Evolutionary conservation across 257 asterid genomes (phyloP).

Genomic region (Ilex aquifolium): DNA sequence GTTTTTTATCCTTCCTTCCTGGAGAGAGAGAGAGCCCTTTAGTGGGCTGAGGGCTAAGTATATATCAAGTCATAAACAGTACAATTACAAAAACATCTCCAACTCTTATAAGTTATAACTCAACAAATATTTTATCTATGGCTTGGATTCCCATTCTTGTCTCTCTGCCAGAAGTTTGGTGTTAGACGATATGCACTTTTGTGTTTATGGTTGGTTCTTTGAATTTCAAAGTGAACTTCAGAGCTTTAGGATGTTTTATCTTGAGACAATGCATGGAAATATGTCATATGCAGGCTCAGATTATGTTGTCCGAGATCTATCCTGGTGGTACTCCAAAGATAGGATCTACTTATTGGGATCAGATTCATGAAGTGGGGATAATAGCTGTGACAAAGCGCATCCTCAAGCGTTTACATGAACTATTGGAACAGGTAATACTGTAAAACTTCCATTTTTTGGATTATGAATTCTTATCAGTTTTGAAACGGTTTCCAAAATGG

Average conservation of each 20-base stretch:
- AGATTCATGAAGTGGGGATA: constrained; percentile 74
- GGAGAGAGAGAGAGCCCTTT: too few species aligned
- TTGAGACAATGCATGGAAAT: constrained; percentile 15
- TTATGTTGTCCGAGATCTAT: constrained; percentile 89
- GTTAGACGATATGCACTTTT: not conserved
- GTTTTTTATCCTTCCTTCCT: too few species aligned
- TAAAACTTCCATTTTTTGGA: not conserved
- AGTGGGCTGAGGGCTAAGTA: too few species aligned
- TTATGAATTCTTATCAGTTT: not conserved
- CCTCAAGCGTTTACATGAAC: constrained; percentile 67
- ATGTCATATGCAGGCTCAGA: constrained; percentile 67
- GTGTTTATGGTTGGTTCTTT: not conserved
- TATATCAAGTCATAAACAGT: too few species aligned
- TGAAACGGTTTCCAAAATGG: not conserved
- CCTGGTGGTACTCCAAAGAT: constrained; percentile 84
- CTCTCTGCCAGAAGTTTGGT: not conserved
- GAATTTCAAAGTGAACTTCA: constrained; percentile 12
- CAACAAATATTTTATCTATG: too few species aligned
- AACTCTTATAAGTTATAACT: too few species aligned
- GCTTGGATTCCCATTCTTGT: not conserved
- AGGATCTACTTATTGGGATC: constrained; percentile 96
- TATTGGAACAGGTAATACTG: constrained; percentile 72
- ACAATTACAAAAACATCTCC: too few species aligned
- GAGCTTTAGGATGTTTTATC: constrained; percentile 6
- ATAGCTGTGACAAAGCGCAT: constrained; percentile 75